These are phyloP conservation scores for Mitragyna speciosa DNA, from an alignment of 257 asterid species.

Conservation along the genomic window DNA sequence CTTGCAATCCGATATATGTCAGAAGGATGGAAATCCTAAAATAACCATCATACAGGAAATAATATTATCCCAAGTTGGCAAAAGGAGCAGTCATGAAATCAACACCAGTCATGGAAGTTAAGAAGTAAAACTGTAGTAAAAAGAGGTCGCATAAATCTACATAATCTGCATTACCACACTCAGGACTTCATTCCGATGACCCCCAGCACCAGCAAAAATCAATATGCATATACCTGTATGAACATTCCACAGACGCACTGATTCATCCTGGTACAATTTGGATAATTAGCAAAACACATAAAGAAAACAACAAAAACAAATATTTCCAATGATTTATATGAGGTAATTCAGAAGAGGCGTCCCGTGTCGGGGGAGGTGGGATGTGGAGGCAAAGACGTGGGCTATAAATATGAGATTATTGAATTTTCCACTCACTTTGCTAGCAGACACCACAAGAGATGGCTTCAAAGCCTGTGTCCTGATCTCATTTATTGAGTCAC, in stretches of 20 bases:
- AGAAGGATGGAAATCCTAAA: conserved; percentile 95
- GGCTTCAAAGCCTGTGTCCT: conserved; percentile 90
- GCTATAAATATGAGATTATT: conserved; percentile 10
- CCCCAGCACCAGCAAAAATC: conserved; percentile 99
- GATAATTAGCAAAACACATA: neutral
- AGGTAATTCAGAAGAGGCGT: neutral
- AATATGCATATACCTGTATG: conserved; percentile 97
- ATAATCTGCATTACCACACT: conserved; percentile 65
- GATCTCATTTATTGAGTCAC: conserved; percentile 91
- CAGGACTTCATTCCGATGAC: conserved; percentile 98
- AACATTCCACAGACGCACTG: conserved; percentile 95
- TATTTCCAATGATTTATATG: neutral
- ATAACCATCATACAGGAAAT: neutral
- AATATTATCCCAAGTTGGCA: conserved; percentile 1
- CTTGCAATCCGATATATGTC: conserved; percentile 89
- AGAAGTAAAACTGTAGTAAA: neutral
- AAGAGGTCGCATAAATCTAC: neutral
- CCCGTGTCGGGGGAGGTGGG: no score
- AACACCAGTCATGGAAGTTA: neutral
- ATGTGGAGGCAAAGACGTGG: neutral
- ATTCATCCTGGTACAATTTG: conserved; percentile 68
- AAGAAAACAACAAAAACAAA: neutral
- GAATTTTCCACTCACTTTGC: conserved; percentile 62
- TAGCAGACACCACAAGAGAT: conserved; percentile 89
- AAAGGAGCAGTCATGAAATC: neutral